A percentile compares a stretch with the other conserved stretches of the same genome.
phyloP scores from a whole-genome alignment of 83 land plant genomes.

The Diphasiastrum complanatum region DNA sequence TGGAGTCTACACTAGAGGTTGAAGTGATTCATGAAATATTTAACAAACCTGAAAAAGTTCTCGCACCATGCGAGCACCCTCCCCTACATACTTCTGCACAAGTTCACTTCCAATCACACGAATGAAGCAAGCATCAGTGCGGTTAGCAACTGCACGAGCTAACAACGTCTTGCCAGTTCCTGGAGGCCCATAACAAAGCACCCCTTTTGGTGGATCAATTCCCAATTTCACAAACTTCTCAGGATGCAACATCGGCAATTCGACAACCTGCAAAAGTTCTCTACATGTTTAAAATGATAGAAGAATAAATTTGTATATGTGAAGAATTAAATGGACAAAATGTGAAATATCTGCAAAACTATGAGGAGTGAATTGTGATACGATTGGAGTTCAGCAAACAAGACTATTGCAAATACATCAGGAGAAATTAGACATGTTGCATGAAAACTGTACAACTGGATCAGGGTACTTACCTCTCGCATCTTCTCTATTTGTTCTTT shows the following conservation, averaged over 20 bases:
- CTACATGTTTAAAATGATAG: not conserved
- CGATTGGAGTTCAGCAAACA: not conserved
- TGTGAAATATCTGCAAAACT: too few species aligned
- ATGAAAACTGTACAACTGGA: too few species aligned
- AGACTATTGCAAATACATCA: not conserved
- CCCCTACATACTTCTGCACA: conserved; percentile 98
- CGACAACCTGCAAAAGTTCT: conserved; percentile 54
- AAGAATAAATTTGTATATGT: too few species aligned
- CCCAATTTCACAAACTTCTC: conserved; percentile 98
- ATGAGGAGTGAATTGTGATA: too few species aligned
- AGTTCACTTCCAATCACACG: conserved; percentile 99
- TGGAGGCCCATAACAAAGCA: conserved; percentile 99
- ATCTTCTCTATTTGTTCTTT: conserved; percentile 98
- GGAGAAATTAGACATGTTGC: too few species aligned
- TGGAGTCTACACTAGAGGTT: not conserved
- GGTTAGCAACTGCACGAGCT: conserved; percentile 95
- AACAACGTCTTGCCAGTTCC: conserved; percentile 95
- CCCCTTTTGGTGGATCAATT: conserved; percentile 98
- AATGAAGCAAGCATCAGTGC: conserved; percentile 99
- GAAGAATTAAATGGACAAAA: too few species aligned
- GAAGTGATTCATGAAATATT: not conserved
- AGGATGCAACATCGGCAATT: conserved; percentile 95
- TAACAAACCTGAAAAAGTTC: conserved; percentile 83
- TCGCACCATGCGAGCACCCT: conserved; percentile 98
- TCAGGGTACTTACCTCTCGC: conserved; percentile 79